Evolutionary conservation across 768 basidiomycete species (phyloP).

Genomic region (Mycena metata): DNA sequence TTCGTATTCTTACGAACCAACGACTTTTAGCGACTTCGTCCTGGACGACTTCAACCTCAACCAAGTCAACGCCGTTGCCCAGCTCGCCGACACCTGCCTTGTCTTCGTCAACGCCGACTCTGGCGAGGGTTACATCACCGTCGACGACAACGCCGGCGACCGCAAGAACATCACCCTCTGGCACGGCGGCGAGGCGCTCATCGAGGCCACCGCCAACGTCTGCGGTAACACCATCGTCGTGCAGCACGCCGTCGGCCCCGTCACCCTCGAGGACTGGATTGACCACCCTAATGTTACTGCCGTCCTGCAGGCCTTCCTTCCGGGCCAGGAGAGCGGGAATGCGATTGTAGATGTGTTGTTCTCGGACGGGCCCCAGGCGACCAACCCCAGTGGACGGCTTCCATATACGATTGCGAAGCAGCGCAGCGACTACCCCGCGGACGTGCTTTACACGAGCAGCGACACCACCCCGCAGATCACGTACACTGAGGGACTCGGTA

Average conservation of each 20-base stretch:
- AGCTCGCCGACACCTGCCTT: conserved; percentile 25
- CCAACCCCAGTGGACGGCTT: conserved; percentile 66
- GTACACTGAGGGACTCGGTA: conserved; percentile 32
- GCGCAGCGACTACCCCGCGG: conserved; percentile 60
- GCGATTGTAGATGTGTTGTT: conserved; percentile 71
- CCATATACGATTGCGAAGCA: conserved; percentile 71
- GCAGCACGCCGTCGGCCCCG: conserved; percentile 70
- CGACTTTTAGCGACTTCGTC: conserved; percentile 54
- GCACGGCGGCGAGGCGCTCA: conserved; percentile 56
- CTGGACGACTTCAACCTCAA: conserved; percentile 54
- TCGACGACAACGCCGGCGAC: conserved; percentile 47
- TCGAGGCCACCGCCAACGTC: conserved; percentile 59
- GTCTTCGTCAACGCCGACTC: conserved; percentile 29
- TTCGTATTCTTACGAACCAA: too few species aligned
- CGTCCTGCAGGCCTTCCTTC: conserved; percentile 58
- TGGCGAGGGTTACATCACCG: conserved; percentile 52
- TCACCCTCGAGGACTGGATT: conserved; percentile 71
- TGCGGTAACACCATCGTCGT: conserved; percentile 77
- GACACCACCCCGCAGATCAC: conserved; percentile 29
- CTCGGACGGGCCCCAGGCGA: conserved; percentile 52
- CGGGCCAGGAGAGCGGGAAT: conserved; percentile 74
- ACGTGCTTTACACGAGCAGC: conserved; percentile 26
- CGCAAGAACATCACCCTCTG: conserved; percentile 58
- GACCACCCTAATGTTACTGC: conserved; percentile 69
- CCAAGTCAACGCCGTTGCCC: conserved; percentile 33